Evolutionary conservation across 2,329 filamentous ascomycete genomes (phyloP).

Genomic region (Fusarium neocosmosporiellum): DNA sequence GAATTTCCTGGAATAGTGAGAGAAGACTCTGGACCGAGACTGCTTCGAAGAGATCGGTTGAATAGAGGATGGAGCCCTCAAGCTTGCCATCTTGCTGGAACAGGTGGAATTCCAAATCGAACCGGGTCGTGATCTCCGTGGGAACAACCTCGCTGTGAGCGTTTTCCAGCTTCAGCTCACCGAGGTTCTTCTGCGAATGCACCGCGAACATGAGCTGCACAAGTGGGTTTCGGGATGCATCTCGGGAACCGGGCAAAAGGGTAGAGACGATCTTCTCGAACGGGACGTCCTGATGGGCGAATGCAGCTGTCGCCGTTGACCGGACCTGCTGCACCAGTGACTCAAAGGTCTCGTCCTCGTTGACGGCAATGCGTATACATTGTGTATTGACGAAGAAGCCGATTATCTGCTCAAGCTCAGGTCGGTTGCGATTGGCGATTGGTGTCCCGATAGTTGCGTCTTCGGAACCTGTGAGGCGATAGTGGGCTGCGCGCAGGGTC

Average conservation of each 20-base stretch:
- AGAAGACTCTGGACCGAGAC: conserved; percentile 18
- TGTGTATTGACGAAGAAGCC: conserved; percentile 43
- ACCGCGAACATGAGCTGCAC: conserved; percentile 31
- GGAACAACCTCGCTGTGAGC: no score
- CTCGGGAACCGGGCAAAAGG: neutral
- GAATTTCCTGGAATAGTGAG: neutral
- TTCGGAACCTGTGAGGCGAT: conserved; percentile 34
- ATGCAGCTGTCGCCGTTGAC: conserved; percentile 1
- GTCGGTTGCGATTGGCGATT: conserved; percentile 30
- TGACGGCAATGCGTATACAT: conserved; percentile 30
- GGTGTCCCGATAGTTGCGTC: conserved; percentile 38
- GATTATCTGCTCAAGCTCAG: conserved; percentile 33
- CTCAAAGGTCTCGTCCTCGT: conserved; percentile 22
- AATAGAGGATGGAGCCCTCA: conserved; percentile 16
- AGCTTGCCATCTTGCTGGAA: conserved; percentile 12
- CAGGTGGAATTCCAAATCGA: conserved; percentile 40
- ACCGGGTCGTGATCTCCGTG: conserved; percentile 4
- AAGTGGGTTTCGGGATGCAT: conserved; percentile 21
- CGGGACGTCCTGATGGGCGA: conserved; percentile 39
- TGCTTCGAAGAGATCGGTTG: conserved; percentile 24
- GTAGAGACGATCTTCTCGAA: conserved; percentile 31
- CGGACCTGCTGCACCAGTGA: conserved; percentile 30
- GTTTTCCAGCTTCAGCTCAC: no score
- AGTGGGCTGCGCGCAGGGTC: conserved; percentile 40
- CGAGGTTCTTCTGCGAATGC: conserved; percentile 12